Base-by-base conservation (phyloP, 768 basidiomycete species). In the Pleurotus eryngii region DNA sequence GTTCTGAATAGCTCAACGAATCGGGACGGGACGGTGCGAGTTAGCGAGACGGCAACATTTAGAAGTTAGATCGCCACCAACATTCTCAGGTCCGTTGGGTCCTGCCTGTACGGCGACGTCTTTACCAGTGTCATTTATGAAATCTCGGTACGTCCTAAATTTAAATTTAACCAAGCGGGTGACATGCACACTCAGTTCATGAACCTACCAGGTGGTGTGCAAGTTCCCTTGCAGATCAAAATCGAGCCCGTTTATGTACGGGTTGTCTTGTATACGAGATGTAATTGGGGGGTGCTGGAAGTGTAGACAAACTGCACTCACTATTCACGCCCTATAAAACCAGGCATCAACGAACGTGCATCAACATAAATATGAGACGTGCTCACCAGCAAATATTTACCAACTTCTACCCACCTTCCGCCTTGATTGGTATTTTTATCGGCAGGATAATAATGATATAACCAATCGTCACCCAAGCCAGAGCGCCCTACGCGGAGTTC, bases 61-160 rank as follows among this genome's bases (percentile, higher is more conserved):
- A 22, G 17, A 46, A 27, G 43, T 3, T 45, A 48, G 24, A 48
- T 11, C 11, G 7, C 14, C 22, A 42, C 69, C 7, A 49, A 73
- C 73, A 55, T 74, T 74, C 55, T 73, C 73, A 11, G 72, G 73
- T 5, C 73, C 73, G 49, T 74, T 74, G 0, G 73, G 72, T 0
- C 73, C 73, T 6, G 73, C 72, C 61, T 74, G 60, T 14, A 74
- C 73, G 6, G 73, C 73, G 35, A 73, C 72, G 35, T 73, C 62
- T 51, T 71, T 67, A 11, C 72, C 73, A 3, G 65, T 72, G 56
- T 74, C 72, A 39, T 73, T 71, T n/a, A 73, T 70, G 53, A 66
- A 74, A 63, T 74, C 72, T 0, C 70, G 70, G 40, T 74, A 74
- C 8, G 72, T 73, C 73, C 72, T 74, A 39, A 20, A 49, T 27